A percentile compares a stretch with the other conserved stretches of the same genome.
Evolutionary conservation across 352 stramenopile genomes (phyloP).

Genomic region (Aphanomyces cochlioides): DNA sequence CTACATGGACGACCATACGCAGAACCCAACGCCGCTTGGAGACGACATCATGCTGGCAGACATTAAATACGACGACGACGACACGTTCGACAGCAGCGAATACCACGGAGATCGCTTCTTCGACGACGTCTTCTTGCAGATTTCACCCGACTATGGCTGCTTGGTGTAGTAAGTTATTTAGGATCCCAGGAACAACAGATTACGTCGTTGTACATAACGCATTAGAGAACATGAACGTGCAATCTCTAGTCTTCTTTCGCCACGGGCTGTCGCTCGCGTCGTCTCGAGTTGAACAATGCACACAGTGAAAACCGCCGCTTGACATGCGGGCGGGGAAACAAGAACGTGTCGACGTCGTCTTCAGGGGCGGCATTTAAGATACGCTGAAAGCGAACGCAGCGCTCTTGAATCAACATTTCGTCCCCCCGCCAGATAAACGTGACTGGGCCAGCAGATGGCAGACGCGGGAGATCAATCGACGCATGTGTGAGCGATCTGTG

Average conservation of each 20-base stretch:
- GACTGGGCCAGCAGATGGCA: conserved; percentile 47
- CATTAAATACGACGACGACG: conserved; percentile 55
- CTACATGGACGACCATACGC: not conserved
- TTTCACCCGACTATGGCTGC: conserved; percentile 68
- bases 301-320: too few relatives aligned
- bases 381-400: conserved; percentile 53
- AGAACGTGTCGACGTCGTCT: conserved; percentile 46
- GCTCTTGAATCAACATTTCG: conserved; percentile 52
- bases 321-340: not conserved
- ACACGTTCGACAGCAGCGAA: conserved; percentile 54
- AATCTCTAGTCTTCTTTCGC: not conserved
- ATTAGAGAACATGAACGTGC: not conserved
- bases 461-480: conserved; percentile 41
- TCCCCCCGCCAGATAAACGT: conserved; percentile 57
- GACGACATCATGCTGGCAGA: conserved; percentile 31
- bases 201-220: conserved; percentile 27
- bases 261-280: too few relatives aligned
- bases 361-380: conserved; percentile 71
- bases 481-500: conserved; percentile 33
- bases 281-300: too few relatives aligned
- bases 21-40: not conserved
- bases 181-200: not conserved
- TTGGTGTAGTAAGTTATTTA: conserved; percentile 41
- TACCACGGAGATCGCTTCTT: conserved; percentile 71
- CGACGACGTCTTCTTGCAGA: conserved; percentile 74